phyloP scores from a whole-genome alignment of 139 green algal species.

The Micromonas commoda region DNA sequence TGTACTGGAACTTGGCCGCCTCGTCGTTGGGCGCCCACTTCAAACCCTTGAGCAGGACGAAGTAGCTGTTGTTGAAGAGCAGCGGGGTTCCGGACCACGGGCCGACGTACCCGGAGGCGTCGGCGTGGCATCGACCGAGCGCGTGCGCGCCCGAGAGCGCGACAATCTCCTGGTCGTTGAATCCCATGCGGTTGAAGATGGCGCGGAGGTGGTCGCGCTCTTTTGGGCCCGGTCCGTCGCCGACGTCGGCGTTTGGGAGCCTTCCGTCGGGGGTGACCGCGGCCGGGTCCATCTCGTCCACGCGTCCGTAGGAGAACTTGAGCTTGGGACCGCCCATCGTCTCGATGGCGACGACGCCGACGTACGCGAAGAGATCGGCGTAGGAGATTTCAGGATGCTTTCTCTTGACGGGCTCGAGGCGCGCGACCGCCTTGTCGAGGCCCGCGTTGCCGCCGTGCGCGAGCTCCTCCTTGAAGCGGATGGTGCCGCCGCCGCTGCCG shows the following conservation, averaged over 20 bases:
- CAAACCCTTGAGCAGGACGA: conserved; percentile 53
- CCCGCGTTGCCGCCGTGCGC: conserved; percentile 73
- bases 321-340: conserved; percentile 54
- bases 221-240: conserved; percentile 34
- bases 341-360: conserved; percentile 68
- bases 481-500: conserved; percentile 75
- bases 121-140: conserved; percentile 77
- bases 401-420: conserved; percentile 82
- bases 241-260: conserved; percentile 66
- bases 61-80: conserved; percentile 83
- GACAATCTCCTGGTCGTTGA: conserved; percentile 79
- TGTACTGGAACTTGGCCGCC: conserved; percentile 25
- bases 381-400: conserved; percentile 31
- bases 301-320: conserved; percentile 25
- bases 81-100: conserved; percentile 67
- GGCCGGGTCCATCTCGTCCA: conserved; percentile 30
- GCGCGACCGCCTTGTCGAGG: conserved; percentile 52
- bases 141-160: conserved; percentile 75
- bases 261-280: conserved; percentile 57
- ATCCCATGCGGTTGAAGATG: conserved; percentile 86
- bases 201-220: conserved; percentile 49
- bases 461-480: conserved; percentile 55
- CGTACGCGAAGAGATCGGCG: conserved; percentile 79
- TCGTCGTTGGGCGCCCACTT: conserved; percentile 51
- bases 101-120: conserved; percentile 63